Conservation (phyloP, 2,329 filamentous ascomycete genomes). For the Pseudogymnoascus sp. region DNA sequence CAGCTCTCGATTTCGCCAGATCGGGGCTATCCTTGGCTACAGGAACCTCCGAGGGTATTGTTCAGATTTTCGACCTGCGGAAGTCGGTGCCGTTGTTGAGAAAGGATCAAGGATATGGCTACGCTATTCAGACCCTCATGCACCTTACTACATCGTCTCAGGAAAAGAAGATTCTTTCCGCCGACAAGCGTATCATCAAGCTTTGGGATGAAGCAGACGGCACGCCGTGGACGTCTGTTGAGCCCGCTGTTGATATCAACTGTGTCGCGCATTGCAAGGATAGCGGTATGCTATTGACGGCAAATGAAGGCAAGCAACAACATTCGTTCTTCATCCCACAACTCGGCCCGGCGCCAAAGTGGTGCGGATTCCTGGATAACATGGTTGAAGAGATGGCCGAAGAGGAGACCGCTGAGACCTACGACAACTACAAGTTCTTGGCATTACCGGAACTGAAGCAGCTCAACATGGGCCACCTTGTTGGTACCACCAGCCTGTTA, state of each 20-base stretch:
- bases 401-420: constrained; percentile 66
- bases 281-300: constrained; percentile 89
- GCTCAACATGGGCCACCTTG: constrained; percentile 77
- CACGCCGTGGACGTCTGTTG: constrained; percentile 88
- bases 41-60: constrained; percentile 78
- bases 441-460: constrained; percentile 77
- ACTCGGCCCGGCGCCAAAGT: constrained; percentile 83
- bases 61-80: constrained; percentile 86
- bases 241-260: constrained; percentile 91
- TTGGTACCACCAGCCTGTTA: constrained; percentile 82
- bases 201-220: constrained; percentile 82
- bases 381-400: constrained; percentile 99
- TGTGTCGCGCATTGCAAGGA: constrained; percentile 87
- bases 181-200: constrained; percentile 95
- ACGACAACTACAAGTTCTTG: constrained; percentile 99
- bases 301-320: constrained; percentile 92
- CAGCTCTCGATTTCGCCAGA: constrained; percentile 75
- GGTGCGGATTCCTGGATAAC: constrained; percentile 96
- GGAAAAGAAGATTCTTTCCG: constrained; percentile 80
- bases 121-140: constrained; percentile 77
- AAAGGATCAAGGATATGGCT: constrained; percentile 95
- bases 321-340: constrained; percentile 94
- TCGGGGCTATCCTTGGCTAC: constrained; percentile 79
- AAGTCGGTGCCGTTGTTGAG: constrained; percentile 76
- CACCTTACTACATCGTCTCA: constrained; percentile 63